A percentile compares a stretch with the other conserved stretches of the same genome.
Evolutionary conservation across 2,329 filamentous ascomycete genomes (phyloP).

Genomic region (Parascedosporium putredinis): DNA sequence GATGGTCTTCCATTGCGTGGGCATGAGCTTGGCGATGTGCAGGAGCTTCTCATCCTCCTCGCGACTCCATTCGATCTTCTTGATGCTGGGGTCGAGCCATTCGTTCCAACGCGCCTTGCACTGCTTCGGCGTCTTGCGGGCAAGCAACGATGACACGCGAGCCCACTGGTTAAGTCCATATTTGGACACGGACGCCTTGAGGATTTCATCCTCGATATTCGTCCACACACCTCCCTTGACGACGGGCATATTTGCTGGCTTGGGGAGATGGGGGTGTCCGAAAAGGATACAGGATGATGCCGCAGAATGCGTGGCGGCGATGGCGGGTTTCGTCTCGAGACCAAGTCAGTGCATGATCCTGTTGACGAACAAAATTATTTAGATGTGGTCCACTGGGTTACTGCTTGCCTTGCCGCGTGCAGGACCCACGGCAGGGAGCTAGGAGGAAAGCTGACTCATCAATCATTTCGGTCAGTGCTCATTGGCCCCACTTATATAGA

Average conservation of each 20-base stretch:
- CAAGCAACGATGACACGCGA: slow-evolving; percentile 90
- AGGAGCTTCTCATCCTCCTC: slow-evolving; percentile 97
- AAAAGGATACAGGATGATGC: neutral
- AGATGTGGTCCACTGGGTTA: no score
- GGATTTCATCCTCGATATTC: slow-evolving; percentile 84
- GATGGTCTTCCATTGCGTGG: slow-evolving; percentile 98
- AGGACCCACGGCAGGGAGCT: no score
- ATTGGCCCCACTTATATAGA: no score
- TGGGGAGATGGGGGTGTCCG: neutral
- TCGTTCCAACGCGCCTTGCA: slow-evolving; percentile 98
- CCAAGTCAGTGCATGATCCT: neutral
- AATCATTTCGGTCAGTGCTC: no score
- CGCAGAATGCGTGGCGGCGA: neutral
- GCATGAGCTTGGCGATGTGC: slow-evolving; percentile 96
- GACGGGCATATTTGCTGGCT: slow-evolving; percentile 47
- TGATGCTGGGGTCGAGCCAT: slow-evolving; percentile 96
- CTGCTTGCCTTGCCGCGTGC: no score
- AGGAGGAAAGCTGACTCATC: no score
- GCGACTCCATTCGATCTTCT: slow-evolving; percentile 98
- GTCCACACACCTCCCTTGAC: slow-evolving; percentile 69
- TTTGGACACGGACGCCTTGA: slow-evolving; percentile 90
- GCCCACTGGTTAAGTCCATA: slow-evolving; percentile 98
- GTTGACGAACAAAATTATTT: neutral
- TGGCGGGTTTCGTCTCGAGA: neutral
- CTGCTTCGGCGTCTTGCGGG: slow-evolving; percentile 96